Percentiles rank a stretch among this genome's conserved stretches.
Conservation (phyloP, 2,329 filamentous ascomycete genomes). For the Fusarium subglutinans region DNA sequence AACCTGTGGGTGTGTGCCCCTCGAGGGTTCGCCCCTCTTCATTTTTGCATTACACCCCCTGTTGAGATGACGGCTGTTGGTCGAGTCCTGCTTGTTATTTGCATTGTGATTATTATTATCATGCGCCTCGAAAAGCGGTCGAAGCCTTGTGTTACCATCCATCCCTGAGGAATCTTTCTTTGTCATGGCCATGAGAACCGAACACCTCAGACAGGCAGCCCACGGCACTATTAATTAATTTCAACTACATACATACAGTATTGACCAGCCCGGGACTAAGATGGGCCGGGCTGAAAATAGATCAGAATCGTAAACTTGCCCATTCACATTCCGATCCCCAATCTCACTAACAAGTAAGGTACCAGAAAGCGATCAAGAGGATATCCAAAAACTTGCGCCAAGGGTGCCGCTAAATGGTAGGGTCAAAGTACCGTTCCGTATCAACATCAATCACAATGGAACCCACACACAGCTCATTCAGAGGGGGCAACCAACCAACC, state of each 20-base stretch:
- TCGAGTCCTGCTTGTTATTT: conserved; percentile 33
- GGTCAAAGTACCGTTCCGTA: background rate
- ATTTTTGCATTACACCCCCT: conserved; percentile 39
- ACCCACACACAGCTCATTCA: background rate
- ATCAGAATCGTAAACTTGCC: background rate
- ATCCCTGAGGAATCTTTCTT: conserved; percentile 21
- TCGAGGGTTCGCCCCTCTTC: conserved; percentile 26
- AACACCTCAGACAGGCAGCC: background rate
- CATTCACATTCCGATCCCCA: background rate
- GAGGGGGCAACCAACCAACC: conserved; percentile 18
- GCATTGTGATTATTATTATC: conserved; percentile 32
- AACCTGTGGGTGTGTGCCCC: conserved; percentile 41
- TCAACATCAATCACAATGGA: conserved; percentile 13
- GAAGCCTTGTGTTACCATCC: conserved; percentile 38
- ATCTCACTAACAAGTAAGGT: background rate
- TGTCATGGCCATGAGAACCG: background rate
- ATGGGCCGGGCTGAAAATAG: background rate
- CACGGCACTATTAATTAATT: too few relatives aligned
- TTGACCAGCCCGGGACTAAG: background rate
- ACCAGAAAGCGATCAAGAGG: background rate
- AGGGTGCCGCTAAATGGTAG: conserved; percentile 4
- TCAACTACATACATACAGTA: background rate
- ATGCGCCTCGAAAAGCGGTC: conserved; percentile 39
- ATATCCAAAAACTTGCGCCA: background rate
- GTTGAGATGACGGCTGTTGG: conserved; percentile 34